phyloP scores from a whole-genome alignment of 169 alveolate genomes.

The Plasmodium cynomolgi region DNA sequence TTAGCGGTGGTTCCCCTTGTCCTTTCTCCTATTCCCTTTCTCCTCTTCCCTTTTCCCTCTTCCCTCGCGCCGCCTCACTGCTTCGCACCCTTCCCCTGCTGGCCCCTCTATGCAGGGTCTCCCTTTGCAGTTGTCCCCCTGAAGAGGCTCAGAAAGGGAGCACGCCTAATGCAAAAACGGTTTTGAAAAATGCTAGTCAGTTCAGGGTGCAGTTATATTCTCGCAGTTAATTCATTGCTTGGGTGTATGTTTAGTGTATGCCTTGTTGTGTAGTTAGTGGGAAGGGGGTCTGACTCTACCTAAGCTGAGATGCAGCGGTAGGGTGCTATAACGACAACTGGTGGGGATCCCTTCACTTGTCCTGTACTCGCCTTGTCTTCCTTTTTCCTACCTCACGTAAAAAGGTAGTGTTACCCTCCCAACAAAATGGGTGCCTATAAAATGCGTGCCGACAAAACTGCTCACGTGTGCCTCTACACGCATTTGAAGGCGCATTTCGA shows the following conservation, averaged over 20 bases:
- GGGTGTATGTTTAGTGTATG: neutral
- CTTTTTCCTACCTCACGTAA: neutral
- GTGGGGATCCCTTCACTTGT: neutral
- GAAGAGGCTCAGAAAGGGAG: neutral
- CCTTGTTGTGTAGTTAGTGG: neutral
- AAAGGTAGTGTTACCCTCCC: neutral
- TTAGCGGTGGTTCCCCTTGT: neutral
- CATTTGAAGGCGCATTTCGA: neutral
- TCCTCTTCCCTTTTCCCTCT: no score
- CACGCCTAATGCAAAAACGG: neutral
- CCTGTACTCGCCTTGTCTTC: neutral
- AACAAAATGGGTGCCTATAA: neutral
- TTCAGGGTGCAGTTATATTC: neutral
- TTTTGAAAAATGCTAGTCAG: neutral
- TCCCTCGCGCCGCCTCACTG: no score
- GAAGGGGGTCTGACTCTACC: neutral
- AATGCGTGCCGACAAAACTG: neutral
- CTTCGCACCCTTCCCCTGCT: neutral
- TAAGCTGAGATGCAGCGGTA: neutral
- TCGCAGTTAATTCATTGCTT: neutral
- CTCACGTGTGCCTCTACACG: neutral
- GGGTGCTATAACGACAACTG: neutral
- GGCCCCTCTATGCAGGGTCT: neutral
- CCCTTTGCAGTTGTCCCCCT: neutral
- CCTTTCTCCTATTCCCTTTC: no score